These are phyloP conservation scores for Silene latifolia DNA, from an alignment of 148 eudicot species.

Conservation along the genomic window DNA sequence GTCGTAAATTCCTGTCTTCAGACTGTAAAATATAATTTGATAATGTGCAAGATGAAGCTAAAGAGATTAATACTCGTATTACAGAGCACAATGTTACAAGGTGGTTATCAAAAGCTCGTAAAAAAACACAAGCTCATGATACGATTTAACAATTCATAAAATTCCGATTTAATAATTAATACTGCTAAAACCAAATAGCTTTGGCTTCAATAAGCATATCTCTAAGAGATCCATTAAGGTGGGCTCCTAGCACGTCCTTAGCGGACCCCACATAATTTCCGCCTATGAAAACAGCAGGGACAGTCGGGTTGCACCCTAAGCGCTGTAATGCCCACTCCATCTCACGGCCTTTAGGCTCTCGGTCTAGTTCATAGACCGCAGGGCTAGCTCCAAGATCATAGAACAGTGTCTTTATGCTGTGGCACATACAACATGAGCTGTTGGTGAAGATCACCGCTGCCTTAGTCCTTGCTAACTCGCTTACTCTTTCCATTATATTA, in stretches of 20 bases:
- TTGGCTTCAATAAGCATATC: slow-evolving; percentile 32
- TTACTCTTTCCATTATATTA: slow-evolving; percentile 26
- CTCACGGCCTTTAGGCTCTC: slow-evolving; percentile 29
- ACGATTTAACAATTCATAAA: not conserved
- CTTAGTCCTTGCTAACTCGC: slow-evolving; percentile 31
- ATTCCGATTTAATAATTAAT: not conserved
- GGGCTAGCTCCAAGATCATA: slow-evolving; percentile 38
- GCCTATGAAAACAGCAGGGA: slow-evolving; percentile 38
- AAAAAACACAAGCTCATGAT: slow-evolving; percentile 29
- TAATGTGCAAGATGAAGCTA: not conserved
- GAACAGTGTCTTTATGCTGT: slow-evolving; percentile 34
- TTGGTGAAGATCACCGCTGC: slow-evolving; percentile 38
- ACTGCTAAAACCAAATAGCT: slow-evolving; percentile 34
- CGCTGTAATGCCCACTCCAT: slow-evolving; percentile 34
- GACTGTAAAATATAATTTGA: not conserved
- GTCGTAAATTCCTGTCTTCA: too few relatives aligned
- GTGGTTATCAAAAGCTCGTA: slow-evolving; percentile 28
- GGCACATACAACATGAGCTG: slow-evolving; percentile 40
- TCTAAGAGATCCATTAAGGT: slow-evolving; percentile 33
- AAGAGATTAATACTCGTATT: not conserved
- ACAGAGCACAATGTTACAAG: slow-evolving; percentile 10
- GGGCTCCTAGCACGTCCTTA: slow-evolving; percentile 32
- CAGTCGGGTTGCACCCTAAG: slow-evolving; percentile 33
- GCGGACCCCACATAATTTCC: slow-evolving; percentile 34
- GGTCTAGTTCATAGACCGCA: slow-evolving; percentile 33